Evolutionary conservation across 164 flowering plant genomes (phyloP), one percentile per base, ranked within the genome.

Genomic region (Buxus sempervirens): DNA sequence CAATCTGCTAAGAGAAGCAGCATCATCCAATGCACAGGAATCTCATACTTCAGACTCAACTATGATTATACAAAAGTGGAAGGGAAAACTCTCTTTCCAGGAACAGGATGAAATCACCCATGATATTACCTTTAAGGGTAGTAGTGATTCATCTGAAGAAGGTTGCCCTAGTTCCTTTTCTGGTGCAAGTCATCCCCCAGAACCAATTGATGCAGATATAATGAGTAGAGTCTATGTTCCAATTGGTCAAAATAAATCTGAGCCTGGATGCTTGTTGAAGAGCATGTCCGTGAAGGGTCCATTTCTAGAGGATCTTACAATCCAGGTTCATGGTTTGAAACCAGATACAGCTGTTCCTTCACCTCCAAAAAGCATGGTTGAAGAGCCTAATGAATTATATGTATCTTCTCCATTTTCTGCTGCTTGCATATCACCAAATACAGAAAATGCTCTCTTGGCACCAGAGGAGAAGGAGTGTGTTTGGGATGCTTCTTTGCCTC

Each of bases 401-500:
- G 71, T 72, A 9, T 70, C 83, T 60, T 80, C 90, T 32, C 86
- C 89, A 22, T 83, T 87, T 73, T 58, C 78, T 24, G 72, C 68
- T 72, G 80, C 86, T 64, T 83, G 84, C 38, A 88, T 86, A 26
- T 85, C 90, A 57, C 90, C 83, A 38, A 84, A 82, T 69, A 79
- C 83, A 54, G 94, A 86, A 21, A 80, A 60, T 66, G 69, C 82
- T 45, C 76, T 72, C 56, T 76, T 77, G 64, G 82, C 82, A 4
- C 81, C 70, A 1, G 91, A 84, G 16, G 96, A 93, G 73, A 85
- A 82, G 75, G 98, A 88, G 73, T 89, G 96, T 67, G 83, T 90
- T 26, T 93, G 98, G 98, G 98, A 93, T 82, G 85, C 93, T 76
- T 93, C 95, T 62, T 84, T 93, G 84, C 98, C 98, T 66, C 88